Evolutionary conservation across 768 basidiomycete genomes (phyloP).

Genomic region (Tricholoma matsutake): DNA sequence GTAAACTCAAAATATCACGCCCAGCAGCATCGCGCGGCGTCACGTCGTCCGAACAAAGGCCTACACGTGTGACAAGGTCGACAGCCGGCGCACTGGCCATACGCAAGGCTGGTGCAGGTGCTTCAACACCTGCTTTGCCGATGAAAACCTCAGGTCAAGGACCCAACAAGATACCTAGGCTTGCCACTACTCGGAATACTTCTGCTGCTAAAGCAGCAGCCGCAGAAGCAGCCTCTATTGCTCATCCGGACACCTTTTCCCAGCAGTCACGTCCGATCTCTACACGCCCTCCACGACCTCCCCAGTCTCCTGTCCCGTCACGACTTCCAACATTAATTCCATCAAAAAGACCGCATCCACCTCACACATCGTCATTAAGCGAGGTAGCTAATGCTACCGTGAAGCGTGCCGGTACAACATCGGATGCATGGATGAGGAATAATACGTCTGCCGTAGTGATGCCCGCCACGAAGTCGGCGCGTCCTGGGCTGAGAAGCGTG

Average conservation of each 20-base stretch:
- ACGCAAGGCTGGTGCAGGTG: constrained; percentile 46
- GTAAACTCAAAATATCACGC: constrained; percentile 38
- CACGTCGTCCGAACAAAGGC: constrained; percentile 69
- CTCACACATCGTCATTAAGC: constrained; percentile 42
- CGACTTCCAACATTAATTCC: constrained; percentile 70
- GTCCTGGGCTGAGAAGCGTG: constrained; percentile 71
- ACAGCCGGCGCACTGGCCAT: constrained; percentile 54
- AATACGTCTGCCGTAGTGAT: constrained; percentile 68
- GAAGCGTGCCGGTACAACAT: constrained; percentile 34
- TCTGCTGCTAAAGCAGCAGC: constrained; percentile 44
- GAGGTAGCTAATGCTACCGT: constrained; percentile 45
- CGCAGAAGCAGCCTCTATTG: constrained; percentile 35
- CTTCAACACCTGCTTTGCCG: constrained; percentile 37
- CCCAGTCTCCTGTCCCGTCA: constrained; percentile 71
- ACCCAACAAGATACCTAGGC: constrained; percentile 67
- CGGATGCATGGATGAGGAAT: constrained; percentile 76
- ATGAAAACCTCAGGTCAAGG: constrained; percentile 45
- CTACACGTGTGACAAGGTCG: constrained; percentile 71
- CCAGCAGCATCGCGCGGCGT: constrained; percentile 41
- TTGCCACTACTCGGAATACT: constrained; percentile 51
- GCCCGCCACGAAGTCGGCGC: constrained; percentile 66
- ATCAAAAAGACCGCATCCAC: constrained; percentile 46
- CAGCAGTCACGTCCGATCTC: constrained; percentile 18
- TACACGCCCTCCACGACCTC: constrained; percentile 34
- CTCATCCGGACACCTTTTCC: constrained; percentile 17